Conservation (phyloP, 441 rosid species). For the Gossypium gossypioides region DNA sequence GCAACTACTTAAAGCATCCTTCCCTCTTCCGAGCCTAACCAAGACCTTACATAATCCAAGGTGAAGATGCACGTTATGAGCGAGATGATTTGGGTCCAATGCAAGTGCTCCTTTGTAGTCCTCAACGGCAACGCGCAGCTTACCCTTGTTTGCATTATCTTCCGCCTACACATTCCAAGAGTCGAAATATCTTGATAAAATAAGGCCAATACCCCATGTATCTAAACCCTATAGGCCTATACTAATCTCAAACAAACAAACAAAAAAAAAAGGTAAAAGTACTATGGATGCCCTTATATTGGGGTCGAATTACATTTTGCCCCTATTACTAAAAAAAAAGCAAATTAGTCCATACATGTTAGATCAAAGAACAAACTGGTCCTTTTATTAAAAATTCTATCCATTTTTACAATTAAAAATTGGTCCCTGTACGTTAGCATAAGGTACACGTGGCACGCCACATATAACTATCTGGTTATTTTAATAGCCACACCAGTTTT, state of each 20-base stretch:
- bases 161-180: conserved; percentile 53
- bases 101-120: conserved; percentile 81
- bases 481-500: too few species aligned
- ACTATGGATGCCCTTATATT: too few species aligned
- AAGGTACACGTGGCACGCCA: too few species aligned
- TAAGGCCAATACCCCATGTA: background rate
- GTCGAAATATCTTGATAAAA: background rate
- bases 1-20: conserved; percentile 79
- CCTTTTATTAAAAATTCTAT: too few species aligned
- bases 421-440: too few species aligned
- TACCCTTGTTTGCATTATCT: conserved; percentile 77
- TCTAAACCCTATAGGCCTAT: background rate
- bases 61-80: conserved; percentile 82
- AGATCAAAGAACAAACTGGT: too few species aligned
- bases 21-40: conserved; percentile 91
- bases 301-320: too few species aligned
- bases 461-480: too few species aligned
- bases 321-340: too few species aligned
- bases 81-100: conserved; percentile 74
- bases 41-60: conserved; percentile 83
- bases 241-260: conserved; percentile 1
- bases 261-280: background rate
- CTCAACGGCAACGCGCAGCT: conserved; percentile 74
- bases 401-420: too few species aligned
- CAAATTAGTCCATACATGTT: too few species aligned